A percentile compares a stretch with the other conserved stretches of the same genome.
Conservation (phyloP, 2,329 filamentous ascomycete genomes). For the Colletotrichum aenigma region DNA sequence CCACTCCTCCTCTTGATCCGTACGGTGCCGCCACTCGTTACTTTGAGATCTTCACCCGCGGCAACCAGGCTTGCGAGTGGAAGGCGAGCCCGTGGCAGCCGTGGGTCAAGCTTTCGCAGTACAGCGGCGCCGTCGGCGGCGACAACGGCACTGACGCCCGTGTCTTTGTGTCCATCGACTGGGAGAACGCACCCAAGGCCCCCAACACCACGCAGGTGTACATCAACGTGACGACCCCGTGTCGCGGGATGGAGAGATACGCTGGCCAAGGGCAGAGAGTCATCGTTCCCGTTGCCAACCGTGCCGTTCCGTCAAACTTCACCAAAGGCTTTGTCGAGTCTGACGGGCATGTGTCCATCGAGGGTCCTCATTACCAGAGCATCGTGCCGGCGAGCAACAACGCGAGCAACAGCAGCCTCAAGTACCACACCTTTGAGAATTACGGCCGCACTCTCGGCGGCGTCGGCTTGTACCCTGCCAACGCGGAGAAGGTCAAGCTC, state of each 20-base stretch:
- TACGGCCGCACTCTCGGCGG: constrained; percentile 64
- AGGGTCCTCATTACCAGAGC: constrained; percentile 56
- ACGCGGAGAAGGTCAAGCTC: constrained; percentile 52
- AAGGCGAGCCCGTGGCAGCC: constrained; percentile 47
- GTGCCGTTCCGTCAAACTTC: constrained; percentile 54
- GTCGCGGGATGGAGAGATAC: constrained; percentile 46
- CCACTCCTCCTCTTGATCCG: constrained; percentile 60
- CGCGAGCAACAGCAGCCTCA: constrained; percentile 14
- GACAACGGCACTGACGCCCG: constrained; percentile 55
- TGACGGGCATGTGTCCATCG: constrained; percentile 60
- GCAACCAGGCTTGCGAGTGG: constrained; percentile 58
- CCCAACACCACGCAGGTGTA: constrained; percentile 49
- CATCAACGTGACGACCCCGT: constrained; percentile 56
- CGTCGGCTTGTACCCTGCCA: constrained; percentile 59
- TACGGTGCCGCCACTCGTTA: constrained; percentile 61
- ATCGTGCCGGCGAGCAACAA: constrained; percentile 33
- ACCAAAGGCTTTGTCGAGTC: constrained; percentile 65
- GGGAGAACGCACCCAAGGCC: constrained; percentile 58
- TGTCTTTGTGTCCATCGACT: constrained; percentile 61
- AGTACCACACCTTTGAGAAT: constrained; percentile 56
- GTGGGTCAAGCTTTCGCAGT: constrained; percentile 57
- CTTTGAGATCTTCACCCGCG: constrained; percentile 68
- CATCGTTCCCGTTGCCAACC: constrained; percentile 58
- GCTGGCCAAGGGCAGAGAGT: constrained; percentile 46
- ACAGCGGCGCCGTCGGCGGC: constrained; percentile 52